Conservation (phyloP, 176 grass and related monocot species). For the Phoenix roebelenii region DNA sequence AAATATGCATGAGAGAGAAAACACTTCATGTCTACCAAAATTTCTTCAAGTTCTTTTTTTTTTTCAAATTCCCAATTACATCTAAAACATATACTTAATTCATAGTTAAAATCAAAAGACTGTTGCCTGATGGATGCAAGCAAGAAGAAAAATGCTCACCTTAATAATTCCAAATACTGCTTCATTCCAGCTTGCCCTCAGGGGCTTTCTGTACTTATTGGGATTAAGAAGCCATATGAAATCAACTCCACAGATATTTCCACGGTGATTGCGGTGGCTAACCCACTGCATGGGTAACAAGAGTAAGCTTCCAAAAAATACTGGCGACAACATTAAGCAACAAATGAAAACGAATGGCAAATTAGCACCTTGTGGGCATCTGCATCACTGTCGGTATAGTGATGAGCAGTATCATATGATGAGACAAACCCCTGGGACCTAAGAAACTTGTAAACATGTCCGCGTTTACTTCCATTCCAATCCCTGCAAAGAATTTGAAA, state of each 20-base stretch:
- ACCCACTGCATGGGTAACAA: slow-evolving; percentile 53
- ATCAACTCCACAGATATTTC: slow-evolving; percentile 89
- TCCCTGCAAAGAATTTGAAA: slow-evolving; percentile 32
- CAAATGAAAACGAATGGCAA: no score
- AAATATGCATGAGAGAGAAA: no score
- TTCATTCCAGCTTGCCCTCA: slow-evolving; percentile 94
- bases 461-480: slow-evolving; percentile 94
- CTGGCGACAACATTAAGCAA: no score
- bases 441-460: slow-evolving; percentile 94
- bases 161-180: slow-evolving; percentile 86
- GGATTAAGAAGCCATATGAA: slow-evolving; percentile 98
- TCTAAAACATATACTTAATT: no score
- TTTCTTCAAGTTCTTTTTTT: no score
- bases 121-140: not conserved
- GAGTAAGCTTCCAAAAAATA: not conserved
- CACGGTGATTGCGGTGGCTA: slow-evolving; percentile 89
- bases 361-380: slow-evolving; percentile 75
- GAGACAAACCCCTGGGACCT: slow-evolving; percentile 79
- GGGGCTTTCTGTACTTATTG: slow-evolving; percentile 52
- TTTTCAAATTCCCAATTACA: no score
- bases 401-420: slow-evolving; percentile 81
- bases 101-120: no score
- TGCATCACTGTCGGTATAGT: slow-evolving; percentile 78
- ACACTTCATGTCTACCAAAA: no score
- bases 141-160: slow-evolving; percentile 38